A percentile compares a stretch with the other conserved stretches of the same genome.
Evolutionary conservation across 768 basidiomycete genomes (phyloP).

Genomic region (Mycena leptocephala): DNA sequence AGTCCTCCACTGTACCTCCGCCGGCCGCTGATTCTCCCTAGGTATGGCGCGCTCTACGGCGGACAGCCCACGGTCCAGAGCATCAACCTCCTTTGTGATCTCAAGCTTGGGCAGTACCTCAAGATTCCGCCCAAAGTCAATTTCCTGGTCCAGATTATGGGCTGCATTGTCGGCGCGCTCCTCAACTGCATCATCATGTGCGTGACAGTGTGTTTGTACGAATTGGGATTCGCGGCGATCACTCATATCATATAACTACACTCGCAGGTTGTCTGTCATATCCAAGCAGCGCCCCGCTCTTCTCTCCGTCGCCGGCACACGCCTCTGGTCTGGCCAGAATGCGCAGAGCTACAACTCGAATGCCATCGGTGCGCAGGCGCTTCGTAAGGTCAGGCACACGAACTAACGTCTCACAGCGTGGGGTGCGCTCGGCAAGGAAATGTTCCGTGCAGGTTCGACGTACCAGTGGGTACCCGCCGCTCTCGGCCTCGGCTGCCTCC

Average conservation of each 20-base stretch:
- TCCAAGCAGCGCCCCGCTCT: constrained; percentile 26
- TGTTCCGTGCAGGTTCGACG: constrained; percentile 47
- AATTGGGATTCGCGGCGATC: constrained; percentile 7
- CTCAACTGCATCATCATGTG: constrained; percentile 44
- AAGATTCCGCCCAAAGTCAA: constrained; percentile 67
- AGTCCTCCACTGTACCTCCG: constrained; percentile 8
- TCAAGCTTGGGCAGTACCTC: constrained; percentile 55
- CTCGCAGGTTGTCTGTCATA: constrained; percentile 28
- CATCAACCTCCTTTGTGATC: constrained; percentile 57
- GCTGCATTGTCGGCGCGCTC: constrained; percentile 55
- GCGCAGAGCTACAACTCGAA: constrained; percentile 49
- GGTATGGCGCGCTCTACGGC: constrained; percentile 42
- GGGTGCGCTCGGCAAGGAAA: constrained; percentile 48
- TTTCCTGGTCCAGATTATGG: constrained; percentile 62
- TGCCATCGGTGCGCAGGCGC: constrained; percentile 51
- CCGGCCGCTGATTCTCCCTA: constrained; percentile 9
- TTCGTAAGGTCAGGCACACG: constrained; percentile 35
- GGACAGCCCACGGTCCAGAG: constrained; percentile 55
- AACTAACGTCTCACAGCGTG: constrained; percentile 38
- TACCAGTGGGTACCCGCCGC: constrained; percentile 44
- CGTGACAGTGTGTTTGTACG: constrained; percentile 22
- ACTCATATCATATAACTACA: constrained; percentile 18
- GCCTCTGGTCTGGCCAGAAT: constrained; percentile 51
- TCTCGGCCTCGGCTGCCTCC: constrained; percentile 47
- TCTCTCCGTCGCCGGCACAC: constrained; percentile 46